Evolutionary conservation across 176 grass and related monocot species (phyloP).

Genomic region (Oryza longistaminata): DNA sequence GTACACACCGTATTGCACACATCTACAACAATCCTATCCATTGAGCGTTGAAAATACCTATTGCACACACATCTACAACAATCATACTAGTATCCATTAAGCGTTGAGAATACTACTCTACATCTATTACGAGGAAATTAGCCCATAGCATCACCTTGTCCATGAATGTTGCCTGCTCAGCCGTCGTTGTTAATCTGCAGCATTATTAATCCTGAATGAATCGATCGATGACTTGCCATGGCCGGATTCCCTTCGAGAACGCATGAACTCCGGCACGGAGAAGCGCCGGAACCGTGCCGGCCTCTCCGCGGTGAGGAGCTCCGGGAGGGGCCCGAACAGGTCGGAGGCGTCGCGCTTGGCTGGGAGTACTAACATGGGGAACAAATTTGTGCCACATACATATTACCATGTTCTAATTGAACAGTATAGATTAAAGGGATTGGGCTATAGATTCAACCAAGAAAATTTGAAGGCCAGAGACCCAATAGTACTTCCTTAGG

Average conservation of each 20-base stretch:
- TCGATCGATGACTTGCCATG: constrained; percentile 10
- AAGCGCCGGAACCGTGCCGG: constrained; percentile 42
- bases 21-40: not conserved
- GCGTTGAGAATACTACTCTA: not conserved
- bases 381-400: no score
- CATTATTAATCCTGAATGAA: constrained; percentile 16
- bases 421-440: no score
- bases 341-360: not conserved
- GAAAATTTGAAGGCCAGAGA: no score
- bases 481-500: no score
- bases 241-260: not conserved
- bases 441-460: no score
- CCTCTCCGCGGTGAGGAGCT: constrained; percentile 34
- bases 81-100: not conserved
- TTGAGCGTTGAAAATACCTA: not conserved
- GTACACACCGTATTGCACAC: not conserved
- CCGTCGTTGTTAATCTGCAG: not conserved
- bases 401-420: no score
- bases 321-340: constrained; percentile 38
- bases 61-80: not conserved
- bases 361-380: not conserved
- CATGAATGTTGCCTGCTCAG: not conserved
- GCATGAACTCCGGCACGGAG: constrained; percentile 36
- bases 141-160: not conserved
- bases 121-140: not conserved